A percentile compares a stretch with the other conserved stretches of the same genome.
Conservation (phyloP, 2,329 filamentous ascomycete species). For the Ustulina deusta region DNA sequence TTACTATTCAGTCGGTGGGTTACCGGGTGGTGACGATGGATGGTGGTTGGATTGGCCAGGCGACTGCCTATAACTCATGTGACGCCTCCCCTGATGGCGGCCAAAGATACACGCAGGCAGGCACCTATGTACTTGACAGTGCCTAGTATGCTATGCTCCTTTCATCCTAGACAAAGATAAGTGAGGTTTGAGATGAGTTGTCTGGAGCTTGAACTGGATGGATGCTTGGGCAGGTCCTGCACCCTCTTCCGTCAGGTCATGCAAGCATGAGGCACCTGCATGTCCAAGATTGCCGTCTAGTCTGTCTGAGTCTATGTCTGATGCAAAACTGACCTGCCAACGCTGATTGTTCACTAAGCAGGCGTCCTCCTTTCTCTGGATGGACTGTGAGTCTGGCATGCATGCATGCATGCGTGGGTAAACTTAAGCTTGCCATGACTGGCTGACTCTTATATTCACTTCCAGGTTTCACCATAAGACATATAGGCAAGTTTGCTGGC, state of each 20-base stretch:
- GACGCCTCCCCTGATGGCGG: not conserved
- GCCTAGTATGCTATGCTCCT: not conserved
- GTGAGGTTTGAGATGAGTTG: not conserved
- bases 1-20: not conserved
- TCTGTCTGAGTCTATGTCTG: slow-evolving; percentile 26
- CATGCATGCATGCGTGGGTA: not conserved
- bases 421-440: not conserved
- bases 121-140: not conserved
- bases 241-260: not conserved
- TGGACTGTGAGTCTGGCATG: not conserved
- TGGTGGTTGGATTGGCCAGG: not conserved
- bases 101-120: not conserved
- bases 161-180: not conserved
- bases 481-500: slow-evolving; percentile 6
- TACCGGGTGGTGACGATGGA: not conserved
- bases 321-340: slow-evolving; percentile 2
- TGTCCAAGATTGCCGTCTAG: not conserved
- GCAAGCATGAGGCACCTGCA: not conserved
- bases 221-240: not conserved
- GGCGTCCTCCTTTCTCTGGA: not conserved
- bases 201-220: not conserved
- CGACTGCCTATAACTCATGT: slow-evolving; percentile 7
- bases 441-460: slow-evolving; percentile 5
- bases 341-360: not conserved
- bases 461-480: slow-evolving; percentile 22